Evolutionary conservation across 2,329 filamentous ascomycete species (phyloP).

Genomic region (Diaporthe ampelina): DNA sequence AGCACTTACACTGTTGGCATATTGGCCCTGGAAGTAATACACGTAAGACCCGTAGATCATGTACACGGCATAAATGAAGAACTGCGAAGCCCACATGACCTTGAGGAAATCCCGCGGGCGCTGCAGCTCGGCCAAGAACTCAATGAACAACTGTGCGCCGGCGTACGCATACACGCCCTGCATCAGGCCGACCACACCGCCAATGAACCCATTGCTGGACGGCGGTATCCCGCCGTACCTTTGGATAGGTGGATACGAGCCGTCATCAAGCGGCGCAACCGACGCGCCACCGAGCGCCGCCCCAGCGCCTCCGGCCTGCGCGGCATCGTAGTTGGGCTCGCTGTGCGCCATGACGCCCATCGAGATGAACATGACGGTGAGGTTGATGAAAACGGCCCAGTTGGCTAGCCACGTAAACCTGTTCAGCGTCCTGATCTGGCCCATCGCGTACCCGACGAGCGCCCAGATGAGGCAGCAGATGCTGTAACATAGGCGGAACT

Average conservation of each 20-base stretch:
- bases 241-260: slow-evolving; percentile 49
- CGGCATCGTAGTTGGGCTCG: slow-evolving; percentile 60
- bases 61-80: slow-evolving; percentile 55
- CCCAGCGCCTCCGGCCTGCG: slow-evolving; percentile 47
- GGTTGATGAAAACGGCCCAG: slow-evolving; percentile 66
- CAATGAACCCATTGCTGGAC: slow-evolving; percentile 57
- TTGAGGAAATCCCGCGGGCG: slow-evolving; percentile 58
- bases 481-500: slow-evolving; percentile 63
- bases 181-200: slow-evolving; percentile 62
- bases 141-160: slow-evolving; percentile 68
- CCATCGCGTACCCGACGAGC: slow-evolving; percentile 62
- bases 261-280: slow-evolving; percentile 49
- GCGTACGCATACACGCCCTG: slow-evolving; percentile 69
- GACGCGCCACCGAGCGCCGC: slow-evolving; percentile 45
- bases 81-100: slow-evolving; percentile 54
- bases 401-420: slow-evolving; percentile 67
- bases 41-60: slow-evolving; percentile 56
- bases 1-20: slow-evolving; percentile 44
- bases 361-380: slow-evolving; percentile 66
- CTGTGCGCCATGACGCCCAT: slow-evolving; percentile 65
- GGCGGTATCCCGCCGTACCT: slow-evolving; percentile 55
- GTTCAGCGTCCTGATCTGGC: slow-evolving; percentile 67
- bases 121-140: slow-evolving; percentile 65
- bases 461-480: slow-evolving; percentile 64
- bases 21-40: slow-evolving; percentile 62